Evolutionary conservation across 306 rosid genomes (phyloP), one percentile per base, ranked within the genome.

Genomic region (Vigna unguiculata): DNA sequence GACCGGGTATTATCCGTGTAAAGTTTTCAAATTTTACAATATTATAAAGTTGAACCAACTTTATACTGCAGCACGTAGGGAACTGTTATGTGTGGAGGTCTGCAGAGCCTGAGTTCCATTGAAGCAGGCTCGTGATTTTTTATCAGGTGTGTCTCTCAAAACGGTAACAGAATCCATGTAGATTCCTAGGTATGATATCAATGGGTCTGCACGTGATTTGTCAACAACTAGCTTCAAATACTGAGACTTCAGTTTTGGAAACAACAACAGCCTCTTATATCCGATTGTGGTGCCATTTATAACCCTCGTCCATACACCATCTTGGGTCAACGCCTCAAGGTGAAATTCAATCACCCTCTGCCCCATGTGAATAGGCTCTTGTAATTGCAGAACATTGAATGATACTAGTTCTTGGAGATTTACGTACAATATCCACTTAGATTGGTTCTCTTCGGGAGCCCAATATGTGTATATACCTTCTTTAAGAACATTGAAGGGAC

Each of bases 331-430:
- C 0, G 80, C 81, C 78, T 94, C 96, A 7, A 94, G 87, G 78
- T 87, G 93, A 78, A 94, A 94, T 77, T 84, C 80, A n/a, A 79
- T 69, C 75, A 94, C 85, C 68, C 98, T 83, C 75, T 94, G 98
- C 43, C 98, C 98, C 95, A 94, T 85, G 12, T 92, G 89, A 82
- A 92, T 94, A 57, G 98, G 96, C 81, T 94, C 98, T 87, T 94
- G 95, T 76, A 92, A 30, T 82, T 75, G 77, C 78, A 94, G 78
- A 86, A 94, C 88, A 80, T 94, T 94, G 68, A 94, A 94, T 40
- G 91, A 78, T 16, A 88, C 86, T 14, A 67, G 34, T 61, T 87
- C 78, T 77, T 80, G 84, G 64, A 94, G 96, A 84, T 89, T 63
- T 17, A 90, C 72, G 77, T 83, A 74, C 79, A 94, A 53, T 30